Percentiles rank a stretch among this genome's conserved stretches.
phyloP scores from a whole-genome alignment of 768 basidiomycete species.

The Pholiota molesta region DNA sequence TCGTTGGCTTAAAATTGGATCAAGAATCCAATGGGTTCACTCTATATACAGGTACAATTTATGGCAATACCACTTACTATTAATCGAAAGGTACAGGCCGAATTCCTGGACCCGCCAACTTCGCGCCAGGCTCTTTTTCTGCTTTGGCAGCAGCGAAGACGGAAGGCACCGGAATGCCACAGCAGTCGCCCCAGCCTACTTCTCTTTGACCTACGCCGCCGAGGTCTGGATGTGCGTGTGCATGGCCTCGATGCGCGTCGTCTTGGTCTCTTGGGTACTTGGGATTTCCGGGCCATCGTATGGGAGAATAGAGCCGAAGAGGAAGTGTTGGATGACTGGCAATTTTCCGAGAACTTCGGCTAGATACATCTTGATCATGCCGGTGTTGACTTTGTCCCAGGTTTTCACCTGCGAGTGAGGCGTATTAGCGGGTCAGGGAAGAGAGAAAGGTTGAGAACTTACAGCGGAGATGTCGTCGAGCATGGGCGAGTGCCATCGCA shows the following conservation, averaged over 20 bases:
- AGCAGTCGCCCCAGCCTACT: conserved; percentile 87
- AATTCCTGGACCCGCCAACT: conserved; percentile 63
- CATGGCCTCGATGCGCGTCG: conserved; percentile 53
- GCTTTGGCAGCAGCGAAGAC: conserved; percentile 75
- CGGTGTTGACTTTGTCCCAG: conserved; percentile 95
- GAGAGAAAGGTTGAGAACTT: conserved; percentile 18
- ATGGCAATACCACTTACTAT: not conserved
- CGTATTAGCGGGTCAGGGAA: not conserved
- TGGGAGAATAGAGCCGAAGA: conserved; percentile 82
- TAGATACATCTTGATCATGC: conserved; percentile 98
- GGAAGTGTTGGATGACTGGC: conserved; percentile 94
- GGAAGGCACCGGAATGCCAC: conserved; percentile 86
- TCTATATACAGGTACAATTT: not conserved
- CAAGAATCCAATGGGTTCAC: too few species aligned
- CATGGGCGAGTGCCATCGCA: conserved; percentile 99
- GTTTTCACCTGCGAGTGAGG: conserved; percentile 63
- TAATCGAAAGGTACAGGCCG: conserved; percentile 83
- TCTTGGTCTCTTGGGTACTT: conserved; percentile 24
- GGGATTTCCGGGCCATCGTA: conserved; percentile 64
- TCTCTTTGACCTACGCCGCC: conserved; percentile 52
- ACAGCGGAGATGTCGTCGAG: conserved; percentile 95
- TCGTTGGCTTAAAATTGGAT: not conserved
- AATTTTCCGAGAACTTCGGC: conserved; percentile 96
- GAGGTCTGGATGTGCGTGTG: conserved; percentile 42
- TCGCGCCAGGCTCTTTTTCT: conserved; percentile 42